Evolutionary conservation across 2,329 filamentous ascomycete genomes (phyloP).

Genomic region (Beauveria brongniartii): DNA sequence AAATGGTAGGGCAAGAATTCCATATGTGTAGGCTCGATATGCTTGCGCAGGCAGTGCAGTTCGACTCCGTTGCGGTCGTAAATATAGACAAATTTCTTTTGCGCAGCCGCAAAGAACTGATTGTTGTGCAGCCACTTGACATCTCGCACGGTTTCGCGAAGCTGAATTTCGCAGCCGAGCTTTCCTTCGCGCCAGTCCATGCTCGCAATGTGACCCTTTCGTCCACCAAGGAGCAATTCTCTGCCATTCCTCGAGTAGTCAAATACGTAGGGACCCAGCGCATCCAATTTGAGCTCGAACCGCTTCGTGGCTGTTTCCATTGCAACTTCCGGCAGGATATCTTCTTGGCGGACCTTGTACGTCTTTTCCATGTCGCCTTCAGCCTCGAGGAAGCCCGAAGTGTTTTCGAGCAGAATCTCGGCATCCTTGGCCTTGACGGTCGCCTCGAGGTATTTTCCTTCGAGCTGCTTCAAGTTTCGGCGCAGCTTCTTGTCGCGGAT

Average conservation of each 20-base stretch:
- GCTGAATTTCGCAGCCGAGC: constrained; percentile 81
- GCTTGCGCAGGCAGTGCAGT: constrained; percentile 82
- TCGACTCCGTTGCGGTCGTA: constrained; percentile 90
- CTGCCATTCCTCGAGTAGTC: constrained; percentile 89
- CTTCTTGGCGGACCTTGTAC: constrained; percentile 84
- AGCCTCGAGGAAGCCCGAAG: constrained; percentile 75
- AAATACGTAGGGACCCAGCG: constrained; percentile 76
- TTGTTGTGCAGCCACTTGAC: constrained; percentile 91
- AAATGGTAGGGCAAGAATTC: constrained; percentile 97
- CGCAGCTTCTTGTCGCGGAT: constrained; percentile 88
- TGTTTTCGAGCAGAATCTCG: constrained; percentile 86
- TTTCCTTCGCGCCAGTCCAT: constrained; percentile 96
- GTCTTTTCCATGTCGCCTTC: constrained; percentile 85
- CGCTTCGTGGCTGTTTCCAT: constrained; percentile 85
- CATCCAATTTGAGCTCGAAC: constrained; percentile 78
- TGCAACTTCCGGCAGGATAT: constrained; percentile 66
- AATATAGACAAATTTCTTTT: constrained; percentile 95
- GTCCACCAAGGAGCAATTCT: constrained; percentile 74
- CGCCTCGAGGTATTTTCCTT: constrained; percentile 75
- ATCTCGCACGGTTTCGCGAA: constrained; percentile 85
- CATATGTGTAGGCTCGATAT: constrained; percentile 85
- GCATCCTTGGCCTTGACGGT: constrained; percentile 83
- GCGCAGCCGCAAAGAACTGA: constrained; percentile 87
- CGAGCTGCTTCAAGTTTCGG: constrained; percentile 67
- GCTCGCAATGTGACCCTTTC: constrained; percentile 90